Percentiles rank a stretch among this genome's conserved stretches.
phyloP scores from a whole-genome alignment of 805 yeast species.

The Kluyveromyces aestuarii region DNA sequence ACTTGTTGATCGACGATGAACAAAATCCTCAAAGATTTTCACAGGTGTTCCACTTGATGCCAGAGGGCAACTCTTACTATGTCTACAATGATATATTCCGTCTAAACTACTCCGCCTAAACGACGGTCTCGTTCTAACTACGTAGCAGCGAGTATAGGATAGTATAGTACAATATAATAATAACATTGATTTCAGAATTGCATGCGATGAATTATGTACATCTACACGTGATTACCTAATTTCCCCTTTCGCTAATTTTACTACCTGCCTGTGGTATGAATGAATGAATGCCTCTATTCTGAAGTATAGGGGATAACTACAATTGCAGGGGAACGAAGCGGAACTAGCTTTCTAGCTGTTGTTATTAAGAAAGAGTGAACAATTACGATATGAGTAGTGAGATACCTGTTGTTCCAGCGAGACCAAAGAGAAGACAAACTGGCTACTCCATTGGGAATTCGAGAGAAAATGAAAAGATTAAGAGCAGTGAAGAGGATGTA shows the following conservation, averaged over 20 bases:
- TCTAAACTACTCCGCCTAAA: conserved; percentile 65
- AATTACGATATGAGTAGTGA: neutral
- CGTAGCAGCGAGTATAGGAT: neutral
- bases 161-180: neutral
- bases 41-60: conserved; percentile 94
- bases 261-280: too few species aligned
- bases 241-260: neutral
- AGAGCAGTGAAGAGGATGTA: neutral
- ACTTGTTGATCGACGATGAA: conserved; percentile 83
- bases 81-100: conserved; percentile 97
- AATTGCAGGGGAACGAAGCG: too few species aligned
- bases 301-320: too few species aligned
- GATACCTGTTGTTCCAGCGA: neutral
- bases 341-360: too few species aligned
- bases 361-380: neutral
- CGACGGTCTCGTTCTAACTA: neutral
- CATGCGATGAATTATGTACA: neutral
- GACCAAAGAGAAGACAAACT: neutral
- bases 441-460: neutral
- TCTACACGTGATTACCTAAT: neutral
- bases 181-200: neutral
- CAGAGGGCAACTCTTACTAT: conserved; percentile 84
- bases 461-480: neutral
- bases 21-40: conserved; percentile 93
- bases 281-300: too few species aligned